These are phyloP conservation scores for Ceratobasidium sp. DNA, from an alignment of 1,284 basidiomycete genomes.

Conservation along the genomic window DNA sequence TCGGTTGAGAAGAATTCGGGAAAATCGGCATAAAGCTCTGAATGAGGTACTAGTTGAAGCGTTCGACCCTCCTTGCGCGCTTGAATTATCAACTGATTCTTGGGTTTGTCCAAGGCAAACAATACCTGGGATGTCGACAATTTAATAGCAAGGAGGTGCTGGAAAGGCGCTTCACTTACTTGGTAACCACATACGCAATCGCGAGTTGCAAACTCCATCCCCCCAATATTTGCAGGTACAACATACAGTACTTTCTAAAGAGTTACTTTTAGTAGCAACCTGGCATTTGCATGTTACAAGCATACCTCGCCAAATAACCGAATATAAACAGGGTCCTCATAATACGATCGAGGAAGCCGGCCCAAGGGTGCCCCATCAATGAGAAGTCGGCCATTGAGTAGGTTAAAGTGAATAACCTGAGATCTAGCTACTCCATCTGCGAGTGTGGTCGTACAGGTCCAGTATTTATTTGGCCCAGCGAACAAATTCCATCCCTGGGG, in stretches of 20 bases:
- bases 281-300: not conserved
- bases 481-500: conserved; percentile 48
- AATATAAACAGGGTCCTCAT: conserved; percentile 48
- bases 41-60: conserved; percentile 5
- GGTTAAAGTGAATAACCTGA: conserved; percentile 50
- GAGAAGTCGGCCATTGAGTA: conserved; percentile 54
- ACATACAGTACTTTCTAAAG: conserved; percentile 51
- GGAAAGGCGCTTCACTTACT: conserved; percentile 38
- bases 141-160: not conserved
- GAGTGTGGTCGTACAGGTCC: conserved; percentile 49
- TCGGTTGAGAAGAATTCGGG: conserved; percentile 9
- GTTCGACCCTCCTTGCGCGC: not conserved
- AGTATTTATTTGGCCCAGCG: conserved; percentile 48
- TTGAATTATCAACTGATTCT: not conserved
- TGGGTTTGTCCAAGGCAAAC: not conserved
- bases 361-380: conserved; percentile 54
- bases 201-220: conserved; percentile 51
- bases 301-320: conserved; percentile 50
- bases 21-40: not conserved
- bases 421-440: not conserved
- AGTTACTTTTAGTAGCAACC: not conserved
- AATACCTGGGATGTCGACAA: not conserved
- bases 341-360: conserved; percentile 50
- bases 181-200: conserved; percentile 44
- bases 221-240: conserved; percentile 48